Conservation (phyloP, 352 stramenopile genomes). For the Globisporangium megalacanthum region DNA sequence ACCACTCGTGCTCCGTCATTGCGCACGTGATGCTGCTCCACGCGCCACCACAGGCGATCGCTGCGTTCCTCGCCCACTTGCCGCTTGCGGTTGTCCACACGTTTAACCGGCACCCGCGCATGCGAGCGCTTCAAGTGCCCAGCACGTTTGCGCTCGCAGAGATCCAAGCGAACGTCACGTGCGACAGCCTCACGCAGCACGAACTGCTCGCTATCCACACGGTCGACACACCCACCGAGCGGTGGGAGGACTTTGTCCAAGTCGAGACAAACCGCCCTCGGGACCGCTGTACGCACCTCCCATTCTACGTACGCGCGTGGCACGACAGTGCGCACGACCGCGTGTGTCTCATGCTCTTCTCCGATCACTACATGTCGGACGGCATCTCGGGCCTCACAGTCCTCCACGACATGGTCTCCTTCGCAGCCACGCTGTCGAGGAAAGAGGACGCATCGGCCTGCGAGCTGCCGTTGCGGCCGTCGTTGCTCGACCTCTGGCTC, state of each 20-base stretch:
- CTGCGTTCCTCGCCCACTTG: conserved; percentile 22
- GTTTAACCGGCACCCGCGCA: conserved; percentile 40
- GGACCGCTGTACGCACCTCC: conserved; percentile 3
- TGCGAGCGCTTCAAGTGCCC: conserved; percentile 30
- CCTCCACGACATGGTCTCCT: conserved; percentile 11
- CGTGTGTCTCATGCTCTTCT: conserved; percentile 8
- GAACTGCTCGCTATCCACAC: conserved; percentile 4
- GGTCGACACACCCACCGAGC: not conserved
- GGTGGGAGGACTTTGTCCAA: conserved; percentile 5
- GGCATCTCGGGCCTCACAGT: conserved; percentile 6
- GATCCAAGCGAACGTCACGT: conserved; percentile 19
- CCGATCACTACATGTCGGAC: conserved; percentile 9
- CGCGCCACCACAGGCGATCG: conserved; percentile 2
- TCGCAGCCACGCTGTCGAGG: conserved; percentile 1
- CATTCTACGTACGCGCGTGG: conserved; percentile 6
- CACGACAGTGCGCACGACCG: not conserved
- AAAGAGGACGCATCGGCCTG: not conserved
- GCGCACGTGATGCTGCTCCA: conserved; percentile 22
- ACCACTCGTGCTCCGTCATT: conserved; percentile 15
- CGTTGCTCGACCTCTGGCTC: conserved; percentile 26
- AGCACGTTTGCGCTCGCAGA: conserved; percentile 33
- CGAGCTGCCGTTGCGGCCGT: conserved; percentile 17
- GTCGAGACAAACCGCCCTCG: not conserved
- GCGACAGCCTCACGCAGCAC: not conserved
- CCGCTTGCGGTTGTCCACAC: conserved; percentile 22